These are phyloP conservation scores for Croton setiger DNA, from an alignment of 441 rosid genomes.

Conservation along the genomic window DNA sequence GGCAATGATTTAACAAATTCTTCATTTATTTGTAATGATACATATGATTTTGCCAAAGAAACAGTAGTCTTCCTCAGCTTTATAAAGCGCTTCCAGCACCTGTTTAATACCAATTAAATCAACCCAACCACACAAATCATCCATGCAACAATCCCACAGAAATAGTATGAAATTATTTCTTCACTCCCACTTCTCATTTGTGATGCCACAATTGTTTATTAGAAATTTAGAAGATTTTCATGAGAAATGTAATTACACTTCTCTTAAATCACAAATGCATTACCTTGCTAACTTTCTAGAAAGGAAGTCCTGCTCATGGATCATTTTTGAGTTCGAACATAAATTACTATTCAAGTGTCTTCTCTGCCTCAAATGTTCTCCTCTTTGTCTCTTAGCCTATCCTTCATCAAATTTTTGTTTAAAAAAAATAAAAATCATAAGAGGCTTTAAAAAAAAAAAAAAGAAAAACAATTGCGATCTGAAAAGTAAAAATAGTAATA, in stretches of 20 bases:
- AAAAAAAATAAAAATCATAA: background rate
- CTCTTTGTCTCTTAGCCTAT: conserved; percentile 72
- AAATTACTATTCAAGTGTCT: conserved; percentile 41
- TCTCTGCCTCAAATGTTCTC: conserved; percentile 74
- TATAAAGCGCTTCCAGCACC: conserved; percentile 71
- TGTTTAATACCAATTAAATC: conserved; percentile 11
- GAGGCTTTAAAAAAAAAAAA: background rate
- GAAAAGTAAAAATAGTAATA: background rate
- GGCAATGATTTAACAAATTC: conserved; percentile 45
- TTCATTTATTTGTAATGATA: conserved; percentile 49
- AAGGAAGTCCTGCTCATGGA: conserved; percentile 53
- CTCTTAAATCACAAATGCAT: background rate
- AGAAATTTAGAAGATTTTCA: background rate
- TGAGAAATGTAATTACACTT: background rate
- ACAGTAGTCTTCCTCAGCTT: conserved; percentile 56
- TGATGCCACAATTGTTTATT: background rate
- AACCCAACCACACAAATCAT: background rate
- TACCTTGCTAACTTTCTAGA: conserved; percentile 52
- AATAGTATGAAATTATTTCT: background rate
- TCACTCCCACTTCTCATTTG: background rate
- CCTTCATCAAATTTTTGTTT: conserved; percentile 15
- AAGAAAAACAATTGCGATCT: background rate
- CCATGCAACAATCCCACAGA: background rate
- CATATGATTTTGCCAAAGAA: conserved; percentile 59
- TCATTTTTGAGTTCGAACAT: conserved; percentile 36